Evolutionary conservation across 768 basidiomycete genomes (phyloP).

Genomic region (Lactarius quietus): DNA sequence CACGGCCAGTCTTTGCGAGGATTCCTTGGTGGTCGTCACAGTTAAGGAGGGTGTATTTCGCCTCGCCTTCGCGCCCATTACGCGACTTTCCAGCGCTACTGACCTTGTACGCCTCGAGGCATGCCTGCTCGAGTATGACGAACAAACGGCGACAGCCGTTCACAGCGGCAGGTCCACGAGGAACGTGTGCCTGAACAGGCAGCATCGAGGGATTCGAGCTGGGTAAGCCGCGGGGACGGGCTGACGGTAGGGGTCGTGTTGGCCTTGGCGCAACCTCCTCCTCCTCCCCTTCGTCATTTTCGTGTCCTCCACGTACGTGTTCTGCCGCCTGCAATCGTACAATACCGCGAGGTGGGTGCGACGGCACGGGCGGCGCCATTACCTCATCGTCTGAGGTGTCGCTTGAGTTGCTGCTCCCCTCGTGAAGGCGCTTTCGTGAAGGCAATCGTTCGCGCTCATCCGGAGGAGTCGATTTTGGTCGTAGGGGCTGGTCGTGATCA

Average conservation of each 20-base stretch:
- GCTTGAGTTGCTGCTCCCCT: constrained; percentile 22
- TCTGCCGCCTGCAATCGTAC: not conserved
- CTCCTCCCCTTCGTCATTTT: constrained; percentile 39
- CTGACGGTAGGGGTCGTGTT: constrained; percentile 35
- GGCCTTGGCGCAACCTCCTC: constrained; percentile 46
- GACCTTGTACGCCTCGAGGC: constrained; percentile 91
- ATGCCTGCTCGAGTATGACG: constrained; percentile 91
- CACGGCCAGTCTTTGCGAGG: constrained; percentile 93
- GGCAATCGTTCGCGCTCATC: constrained; percentile 52
- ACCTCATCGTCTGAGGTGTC: constrained; percentile 41
- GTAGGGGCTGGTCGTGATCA: constrained; percentile 50
- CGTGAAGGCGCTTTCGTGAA: constrained; percentile 38
- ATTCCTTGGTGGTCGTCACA: constrained; percentile 99
- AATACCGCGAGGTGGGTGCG: not conserved
- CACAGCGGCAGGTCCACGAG: constrained; percentile 47
- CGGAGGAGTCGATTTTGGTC: constrained; percentile 70
- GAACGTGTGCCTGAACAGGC: constrained; percentile 79
- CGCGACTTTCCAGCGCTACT: constrained; percentile 55
- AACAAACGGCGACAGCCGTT: constrained; percentile 64
- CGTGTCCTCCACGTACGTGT: constrained; percentile 1
- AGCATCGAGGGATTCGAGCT: constrained; percentile 72
- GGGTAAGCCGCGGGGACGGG: constrained; percentile 38
- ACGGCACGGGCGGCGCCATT: constrained; percentile 36
- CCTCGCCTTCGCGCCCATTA: constrained; percentile 59
- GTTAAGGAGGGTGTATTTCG: constrained; percentile 94